Conservation (phyloP, 257 asterid species). For the Agastache rugosa region DNA sequence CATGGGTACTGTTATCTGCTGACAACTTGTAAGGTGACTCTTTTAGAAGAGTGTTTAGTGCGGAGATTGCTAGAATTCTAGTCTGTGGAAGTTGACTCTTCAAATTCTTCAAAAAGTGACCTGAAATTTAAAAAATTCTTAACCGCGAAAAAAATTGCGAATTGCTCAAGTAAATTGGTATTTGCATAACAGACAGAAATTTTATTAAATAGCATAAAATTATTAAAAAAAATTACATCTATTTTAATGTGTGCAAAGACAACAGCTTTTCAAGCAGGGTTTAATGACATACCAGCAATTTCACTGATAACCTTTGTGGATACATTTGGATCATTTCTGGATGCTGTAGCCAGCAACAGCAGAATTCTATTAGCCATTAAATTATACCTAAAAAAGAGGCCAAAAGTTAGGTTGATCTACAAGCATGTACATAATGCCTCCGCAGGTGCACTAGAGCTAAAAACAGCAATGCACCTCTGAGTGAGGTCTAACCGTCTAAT, state of each 20-base stretch:
- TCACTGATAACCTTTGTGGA: slow-evolving; percentile 70
- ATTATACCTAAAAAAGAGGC: slow-evolving; percentile 77
- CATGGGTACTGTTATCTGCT: slow-evolving; percentile 45
- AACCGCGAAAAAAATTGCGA: slow-evolving; percentile 13
- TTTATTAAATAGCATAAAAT: background rate
- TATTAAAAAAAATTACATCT: background rate
- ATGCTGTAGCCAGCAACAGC: slow-evolving; percentile 89
- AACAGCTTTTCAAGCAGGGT: slow-evolving; percentile 25
- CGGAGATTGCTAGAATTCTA: slow-evolving; percentile 95
- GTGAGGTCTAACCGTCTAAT: slow-evolving; percentile 13
- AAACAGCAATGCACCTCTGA: slow-evolving; percentile 26
- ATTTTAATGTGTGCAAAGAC: slow-evolving; percentile 19
- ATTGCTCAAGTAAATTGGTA: slow-evolving; percentile 15
- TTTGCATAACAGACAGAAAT: slow-evolving; percentile 17
- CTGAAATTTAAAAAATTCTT: slow-evolving; percentile 54
- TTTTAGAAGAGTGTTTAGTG: slow-evolving; percentile 88
- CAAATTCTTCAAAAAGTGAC: slow-evolving; percentile 93
- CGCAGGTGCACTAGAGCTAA: slow-evolving; percentile 25
- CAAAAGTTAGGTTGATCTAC: slow-evolving; percentile 32
- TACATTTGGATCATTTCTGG: slow-evolving; percentile 73
- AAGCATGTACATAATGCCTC: slow-evolving; percentile 30
- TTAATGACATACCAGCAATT: slow-evolving; percentile 72
- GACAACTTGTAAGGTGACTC: slow-evolving; percentile 91
- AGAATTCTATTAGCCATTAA: slow-evolving; percentile 98
- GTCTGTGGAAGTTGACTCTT: slow-evolving; percentile 99